A percentile compares a stretch with the other conserved stretches of the same genome.
phyloP scores from a whole-genome alignment of 2,329 filamentous ascomycete species.

The Thielaviopsis musarum region DNA sequence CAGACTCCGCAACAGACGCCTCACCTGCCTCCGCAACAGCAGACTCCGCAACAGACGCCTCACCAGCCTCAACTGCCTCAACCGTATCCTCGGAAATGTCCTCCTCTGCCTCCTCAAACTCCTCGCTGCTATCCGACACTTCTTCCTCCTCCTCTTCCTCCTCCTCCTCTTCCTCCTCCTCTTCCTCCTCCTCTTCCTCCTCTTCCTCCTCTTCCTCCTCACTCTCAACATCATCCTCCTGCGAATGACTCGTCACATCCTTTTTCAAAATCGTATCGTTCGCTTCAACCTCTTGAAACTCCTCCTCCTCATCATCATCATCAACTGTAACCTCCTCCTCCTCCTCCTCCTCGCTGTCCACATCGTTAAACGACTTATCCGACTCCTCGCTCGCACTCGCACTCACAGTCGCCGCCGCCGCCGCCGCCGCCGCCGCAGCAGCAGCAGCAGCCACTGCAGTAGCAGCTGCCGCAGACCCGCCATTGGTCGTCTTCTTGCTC shows the following conservation, averaged over 20 bases:
- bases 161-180: constrained; percentile 28
- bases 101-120: constrained; percentile 8
- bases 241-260: constrained; percentile 1
- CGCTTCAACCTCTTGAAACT: background rate
- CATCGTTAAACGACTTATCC: background rate
- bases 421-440: background rate
- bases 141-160: constrained; percentile 30
- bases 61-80: background rate
- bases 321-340: background rate
- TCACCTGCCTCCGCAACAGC: background rate
- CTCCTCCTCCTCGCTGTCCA: constrained; percentile 3
- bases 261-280: constrained; percentile 2
- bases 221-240: constrained; percentile 11
- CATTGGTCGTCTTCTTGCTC: constrained; percentile 19
- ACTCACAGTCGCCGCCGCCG: background rate
- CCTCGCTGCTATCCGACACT: constrained; percentile 6
- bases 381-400: background rate
- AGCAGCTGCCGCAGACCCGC: background rate
- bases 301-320: constrained; percentile 1
- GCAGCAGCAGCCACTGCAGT: constrained; percentile 2
- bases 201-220: constrained; percentile 2
- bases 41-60: background rate
- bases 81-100: constrained; percentile 22
- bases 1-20: background rate
- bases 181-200: constrained; percentile 30